Base-by-base conservation (phyloP, 2,329 filamentous ascomycete species). In the Colletotrichum plurivorum region DNA sequence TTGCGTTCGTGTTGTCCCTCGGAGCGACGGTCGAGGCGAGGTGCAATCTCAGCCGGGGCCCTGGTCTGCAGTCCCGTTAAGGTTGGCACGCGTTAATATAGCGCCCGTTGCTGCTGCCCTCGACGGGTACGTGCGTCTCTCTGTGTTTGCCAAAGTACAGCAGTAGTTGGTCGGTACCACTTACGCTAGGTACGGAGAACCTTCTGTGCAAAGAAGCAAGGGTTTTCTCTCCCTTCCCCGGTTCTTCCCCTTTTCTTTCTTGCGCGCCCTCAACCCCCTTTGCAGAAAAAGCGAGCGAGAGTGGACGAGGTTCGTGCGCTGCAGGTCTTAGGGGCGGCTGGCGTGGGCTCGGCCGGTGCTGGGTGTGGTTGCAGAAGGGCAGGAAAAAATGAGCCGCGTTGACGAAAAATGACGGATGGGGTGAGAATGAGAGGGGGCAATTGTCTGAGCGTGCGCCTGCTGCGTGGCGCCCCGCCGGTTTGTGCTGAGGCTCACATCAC, bases 61-160 rank as follows among this genome's bases (percentile, higher is more conserved):
- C 66, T 66, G 49, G 62, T 56, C 49, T 66, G 63, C 49, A 54
- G 55, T 69, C 36, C 55, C 43, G 49, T 69, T 69, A 69, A 69
- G 62, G 61, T 69, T 69, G 54, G 54, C 20, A 36, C 46, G 25
- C 53, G 49, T 66, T 54, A 43, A 54, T 53, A 52, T 57, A 57
- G 59, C 59, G 64, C 41, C 63, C 51, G 64, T 41, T 46, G 36
- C 9, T 15, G 49, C 20, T 12, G 20, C 13, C 22, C 54, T 18
- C 27, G 46, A 12, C 46, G 60, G 27, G 39, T 54, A 27, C 41
- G 49, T 27, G 49, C 43, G 61, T 41, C 16, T 52, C 18, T 53
- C n/a, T 36, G 20, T 62, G 52, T 62, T 55, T 39, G 49, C 45
- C 31, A 57, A 41, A 52, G 20, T 36, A 54, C 31, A 36, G 31